phyloP scores from a whole-genome alignment of 345 rosid species.

The Dimocarpus longan region DNA sequence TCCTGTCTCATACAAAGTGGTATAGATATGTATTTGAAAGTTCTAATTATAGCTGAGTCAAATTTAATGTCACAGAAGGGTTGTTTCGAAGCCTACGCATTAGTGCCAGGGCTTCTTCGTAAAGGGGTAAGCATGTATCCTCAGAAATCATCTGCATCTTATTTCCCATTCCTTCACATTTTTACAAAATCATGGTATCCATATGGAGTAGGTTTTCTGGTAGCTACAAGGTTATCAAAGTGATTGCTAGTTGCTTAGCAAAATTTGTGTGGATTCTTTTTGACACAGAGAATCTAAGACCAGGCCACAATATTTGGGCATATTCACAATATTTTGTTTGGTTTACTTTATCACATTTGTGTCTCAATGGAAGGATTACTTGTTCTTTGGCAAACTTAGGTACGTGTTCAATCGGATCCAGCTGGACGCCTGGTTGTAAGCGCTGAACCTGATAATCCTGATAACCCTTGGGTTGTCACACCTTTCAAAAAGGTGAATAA shows the following conservation, averaged over 20 bases:
- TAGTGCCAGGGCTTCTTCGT: constrained; percentile 75
- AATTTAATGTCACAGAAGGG: constrained; percentile 49
- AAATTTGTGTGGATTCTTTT: background rate
- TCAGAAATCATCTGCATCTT: background rate
- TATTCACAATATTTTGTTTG: background rate
- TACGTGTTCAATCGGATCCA: constrained; percentile 76
- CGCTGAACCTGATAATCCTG: constrained; percentile 65
- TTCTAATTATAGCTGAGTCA: background rate
- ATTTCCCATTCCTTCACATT: background rate
- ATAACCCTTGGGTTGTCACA: constrained; percentile 79
- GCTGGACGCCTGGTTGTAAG: constrained; percentile 73
- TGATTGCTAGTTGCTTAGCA: background rate
- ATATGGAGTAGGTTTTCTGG: background rate
- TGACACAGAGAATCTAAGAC: background rate
- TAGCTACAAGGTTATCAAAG: background rate
- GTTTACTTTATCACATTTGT: background rate
- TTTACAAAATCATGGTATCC: background rate
- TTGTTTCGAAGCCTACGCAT: constrained; percentile 69
- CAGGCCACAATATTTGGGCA: background rate
- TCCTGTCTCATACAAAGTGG: constrained; percentile 1
- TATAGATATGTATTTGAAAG: background rate
- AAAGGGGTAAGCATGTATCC: constrained; percentile 53
- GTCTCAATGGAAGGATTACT: constrained; percentile 7
- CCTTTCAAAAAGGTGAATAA: constrained; percentile 61
- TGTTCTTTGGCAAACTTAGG: constrained; percentile 42